Evolutionary conservation across 495 filamentous ascomycete species (phyloP), one percentile per base, ranked within the genome.

Genomic region (Rhizodiscina lignyota): DNA sequence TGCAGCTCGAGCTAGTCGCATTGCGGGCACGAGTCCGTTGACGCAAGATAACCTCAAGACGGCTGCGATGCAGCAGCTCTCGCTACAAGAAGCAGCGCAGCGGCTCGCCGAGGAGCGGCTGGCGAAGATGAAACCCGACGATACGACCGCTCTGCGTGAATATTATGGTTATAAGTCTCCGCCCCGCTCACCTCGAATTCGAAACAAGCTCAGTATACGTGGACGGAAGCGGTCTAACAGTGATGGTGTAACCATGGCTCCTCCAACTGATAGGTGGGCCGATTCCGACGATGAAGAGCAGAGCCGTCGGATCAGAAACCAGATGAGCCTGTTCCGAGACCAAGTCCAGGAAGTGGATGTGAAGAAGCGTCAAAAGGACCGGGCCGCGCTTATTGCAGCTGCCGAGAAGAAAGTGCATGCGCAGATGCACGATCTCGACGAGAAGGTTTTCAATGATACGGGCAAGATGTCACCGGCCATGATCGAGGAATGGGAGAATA

Each of bases 371-470:
- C 57, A 67, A 31, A 60, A 67, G 34, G 84, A 94, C 46, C 72
- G 82, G 4, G 71, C 79, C 21, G 53, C 69, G 5, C 57, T 97
- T 6, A 65, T 94, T 45, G 77, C 77, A 28, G 68, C 73, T 11
- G 89, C 89, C 0, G 80, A 80, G 46, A 75, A 77, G 21, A 93
- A 89, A 47, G 89, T 96, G 19, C 68, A 79, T 41, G 73, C 73
- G 2, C 70, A 68, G 23, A 67, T 94, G 40, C 72, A 76, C 33
- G 67, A 68, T 19, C 79, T 93, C 66, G 85, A 94, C 39, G 67
- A 80, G 57, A 73, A 70, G 46, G 62, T 91, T 37, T 82, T 75
- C 36, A 63, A 67, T 12, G 72, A 87, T 22, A 86, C 74, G 1
- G 84, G 83, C 18, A 79, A 80, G 50, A 62, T 77, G n/a, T 63